phyloP scores from a whole-genome alignment of 305 asterid genomes.

The Euphrasia arctica region DNA sequence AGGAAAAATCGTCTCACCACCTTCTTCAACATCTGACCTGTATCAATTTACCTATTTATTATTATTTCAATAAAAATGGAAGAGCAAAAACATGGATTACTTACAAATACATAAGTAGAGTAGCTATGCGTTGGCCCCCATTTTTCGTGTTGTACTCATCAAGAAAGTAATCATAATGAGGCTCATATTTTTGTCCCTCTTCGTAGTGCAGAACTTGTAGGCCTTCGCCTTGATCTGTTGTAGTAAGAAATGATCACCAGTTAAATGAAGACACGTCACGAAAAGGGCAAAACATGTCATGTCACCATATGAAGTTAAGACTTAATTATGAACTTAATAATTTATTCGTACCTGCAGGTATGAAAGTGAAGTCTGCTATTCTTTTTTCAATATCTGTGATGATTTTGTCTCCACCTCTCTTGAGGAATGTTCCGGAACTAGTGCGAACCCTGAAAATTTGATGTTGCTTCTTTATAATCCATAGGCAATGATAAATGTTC shows the following conservation, averaged over 20 bases:
- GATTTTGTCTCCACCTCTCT: constrained; percentile 72
- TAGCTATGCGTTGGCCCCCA: constrained; percentile 93
- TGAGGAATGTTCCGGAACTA: constrained; percentile 79
- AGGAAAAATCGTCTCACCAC: constrained; percentile 92
- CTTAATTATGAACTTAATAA: background rate
- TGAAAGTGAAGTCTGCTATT: constrained; percentile 77
- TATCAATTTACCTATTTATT: constrained; percentile 20
- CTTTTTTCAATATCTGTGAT: constrained; percentile 68
- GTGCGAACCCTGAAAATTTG: constrained; percentile 68
- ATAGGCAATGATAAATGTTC: background rate
- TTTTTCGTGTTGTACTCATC: constrained; percentile 73
- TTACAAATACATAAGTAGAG: constrained; percentile 86
- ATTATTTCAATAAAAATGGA: constrained; percentile 1
- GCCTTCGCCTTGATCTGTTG: constrained; percentile 85
- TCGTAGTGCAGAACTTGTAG: constrained; percentile 84
- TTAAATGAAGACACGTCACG: constrained; percentile 4
- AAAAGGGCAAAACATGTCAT: background rate
- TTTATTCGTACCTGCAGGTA: constrained; percentile 63
- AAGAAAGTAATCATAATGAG: constrained; percentile 79
- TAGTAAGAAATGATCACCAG: constrained; percentile 2
- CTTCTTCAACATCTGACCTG: constrained; percentile 98
- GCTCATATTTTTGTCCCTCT: constrained; percentile 88
- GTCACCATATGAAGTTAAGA: too few relatives aligned
- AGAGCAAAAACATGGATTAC: constrained; percentile 26
- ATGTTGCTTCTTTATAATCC: constrained; percentile 20